Evolutionary conservation across 345 rosid genomes (phyloP), one percentile per base, ranked within the genome.

Genomic region (Salix dunnii): DNA sequence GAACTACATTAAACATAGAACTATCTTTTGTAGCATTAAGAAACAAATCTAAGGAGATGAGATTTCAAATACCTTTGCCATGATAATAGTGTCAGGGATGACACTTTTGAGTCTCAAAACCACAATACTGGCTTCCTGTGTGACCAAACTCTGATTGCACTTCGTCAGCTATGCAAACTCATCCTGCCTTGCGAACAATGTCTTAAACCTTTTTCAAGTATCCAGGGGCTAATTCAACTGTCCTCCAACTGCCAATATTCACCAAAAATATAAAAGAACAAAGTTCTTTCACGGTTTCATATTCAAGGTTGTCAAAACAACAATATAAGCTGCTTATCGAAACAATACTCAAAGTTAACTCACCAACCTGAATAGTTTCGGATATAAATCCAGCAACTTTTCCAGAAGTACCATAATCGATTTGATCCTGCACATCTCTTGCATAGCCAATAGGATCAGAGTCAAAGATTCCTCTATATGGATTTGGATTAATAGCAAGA

Each of bases 81-180:
- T 92, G 70, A 98, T 93, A 77, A 93, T 97, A 68, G 93, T 90
- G 90, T 93, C 98, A 23, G 98, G 99, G 82, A 91, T 82, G 65
- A 96, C 98, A 67, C 89, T 96, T 33, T 84, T 96, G 99, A 11
- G 94, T 93, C 82, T 91, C 89, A 74, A 93, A 93, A 58, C 97
- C 99, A 95, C 98, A 93, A 78, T 93, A 93, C 67, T 93, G 91
- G 86, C 95, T 92, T 84, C 99, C 96, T 1, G 95, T 93, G 70
- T 94, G 88, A 76, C 98, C 97, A 86, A 93, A 93, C 55, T 97
- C 98, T 21, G 94, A 89, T 87, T 96, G 99, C 71, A 96, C 97
- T 88, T 96, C 97, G 82, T 93, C 99, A 5, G 96, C 99, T 55
- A 92, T 96, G 87, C 97, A 91, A 78, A 91, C 89, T 77, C 98